Percentiles rank a stretch among this genome's conserved stretches.
Conservation (phyloP, 164 flowering plant species). For the Umbilicus rupestris region DNA sequence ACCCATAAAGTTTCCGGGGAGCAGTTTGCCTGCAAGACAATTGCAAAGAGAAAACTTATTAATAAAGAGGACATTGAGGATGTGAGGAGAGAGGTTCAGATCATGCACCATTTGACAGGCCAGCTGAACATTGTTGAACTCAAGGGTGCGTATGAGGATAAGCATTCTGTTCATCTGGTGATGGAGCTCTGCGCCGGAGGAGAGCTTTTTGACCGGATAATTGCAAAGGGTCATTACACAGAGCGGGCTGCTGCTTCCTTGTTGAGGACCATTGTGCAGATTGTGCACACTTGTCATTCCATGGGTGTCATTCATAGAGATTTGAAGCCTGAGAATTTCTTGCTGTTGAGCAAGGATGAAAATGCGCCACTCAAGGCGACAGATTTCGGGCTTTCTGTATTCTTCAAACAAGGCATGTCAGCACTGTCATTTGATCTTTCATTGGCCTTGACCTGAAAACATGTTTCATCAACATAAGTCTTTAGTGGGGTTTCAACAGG, state of each 20-base stretch:
- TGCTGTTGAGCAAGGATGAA: conserved; percentile 4
- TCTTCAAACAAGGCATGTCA: conserved; percentile 6
- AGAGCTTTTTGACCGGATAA: conserved; percentile 6
- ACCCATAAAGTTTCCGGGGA: conserved; percentile 2
- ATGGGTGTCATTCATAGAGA: conserved; percentile 8
- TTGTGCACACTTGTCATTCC: conserved; percentile 9
- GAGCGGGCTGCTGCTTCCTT: conserved; percentile 3
- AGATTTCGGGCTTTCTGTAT: conserved; percentile 6
- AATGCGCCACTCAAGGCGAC: conserved; percentile 4
- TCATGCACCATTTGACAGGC: conserved; percentile 8
- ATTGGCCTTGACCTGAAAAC: background rate
- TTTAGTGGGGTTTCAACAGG: background rate
- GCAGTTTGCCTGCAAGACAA: conserved; percentile 8
- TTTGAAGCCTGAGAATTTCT: conserved; percentile 7
- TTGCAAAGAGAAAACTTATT: background rate
- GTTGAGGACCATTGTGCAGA: conserved; percentile 5
- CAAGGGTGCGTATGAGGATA: conserved; percentile 7
- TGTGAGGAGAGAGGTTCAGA: conserved; percentile 7
- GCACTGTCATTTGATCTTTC: background rate
- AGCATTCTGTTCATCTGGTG: conserved; percentile 7
- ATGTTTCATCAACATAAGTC: background rate
- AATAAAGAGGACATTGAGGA: conserved; percentile 10
- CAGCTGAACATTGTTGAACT: conserved; percentile 6
- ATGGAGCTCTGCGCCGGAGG: conserved; percentile 6
- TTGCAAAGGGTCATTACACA: conserved; percentile 6